These are phyloP conservation scores for Arthrobotrys pseudoclavata DNA, from an alignment of 2,329 filamentous ascomycete genomes.

Conservation along the genomic window DNA sequence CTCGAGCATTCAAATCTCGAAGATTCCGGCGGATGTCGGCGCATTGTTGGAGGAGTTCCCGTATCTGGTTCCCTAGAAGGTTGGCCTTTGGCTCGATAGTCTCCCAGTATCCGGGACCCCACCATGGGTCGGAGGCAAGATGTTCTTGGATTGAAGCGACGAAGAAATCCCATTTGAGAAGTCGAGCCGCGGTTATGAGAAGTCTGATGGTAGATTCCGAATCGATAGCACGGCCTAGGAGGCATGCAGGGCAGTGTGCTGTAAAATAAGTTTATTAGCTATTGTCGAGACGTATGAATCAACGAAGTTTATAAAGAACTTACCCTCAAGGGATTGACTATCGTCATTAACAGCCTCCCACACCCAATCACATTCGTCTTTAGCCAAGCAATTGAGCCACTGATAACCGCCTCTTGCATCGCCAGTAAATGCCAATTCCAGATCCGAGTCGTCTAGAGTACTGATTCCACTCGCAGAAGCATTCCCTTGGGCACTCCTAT, in stretches of 20 bases:
- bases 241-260: constrained; percentile 56
- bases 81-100: constrained; percentile 58
- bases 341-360: constrained; percentile 49
- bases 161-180: constrained; percentile 57
- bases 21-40: constrained; percentile 40
- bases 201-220: constrained; percentile 57
- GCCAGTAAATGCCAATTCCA: constrained; percentile 65
- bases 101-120: constrained; percentile 60
- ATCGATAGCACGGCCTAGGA: constrained; percentile 57
- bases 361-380: constrained; percentile 55
- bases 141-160: constrained; percentile 55
- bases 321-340: constrained; percentile 49
- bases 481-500: constrained; percentile 32
- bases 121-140: constrained; percentile 53
- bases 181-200: constrained; percentile 47
- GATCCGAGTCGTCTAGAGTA: constrained; percentile 64
- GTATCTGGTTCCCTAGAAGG: constrained; percentile 50
- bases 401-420: constrained; percentile 56
- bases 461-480: constrained; percentile 3
- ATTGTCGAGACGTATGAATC: background rate
- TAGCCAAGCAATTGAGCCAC: constrained; percentile 53
- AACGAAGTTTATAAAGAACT: constrained; percentile 7
- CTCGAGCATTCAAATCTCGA: constrained; percentile 20
- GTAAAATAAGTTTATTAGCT: background rate
- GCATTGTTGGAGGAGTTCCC: constrained; percentile 55